Evolutionary conservation across 352 stramenopile species (phyloP).

Genomic region (Phytopythium sindhum): DNA sequence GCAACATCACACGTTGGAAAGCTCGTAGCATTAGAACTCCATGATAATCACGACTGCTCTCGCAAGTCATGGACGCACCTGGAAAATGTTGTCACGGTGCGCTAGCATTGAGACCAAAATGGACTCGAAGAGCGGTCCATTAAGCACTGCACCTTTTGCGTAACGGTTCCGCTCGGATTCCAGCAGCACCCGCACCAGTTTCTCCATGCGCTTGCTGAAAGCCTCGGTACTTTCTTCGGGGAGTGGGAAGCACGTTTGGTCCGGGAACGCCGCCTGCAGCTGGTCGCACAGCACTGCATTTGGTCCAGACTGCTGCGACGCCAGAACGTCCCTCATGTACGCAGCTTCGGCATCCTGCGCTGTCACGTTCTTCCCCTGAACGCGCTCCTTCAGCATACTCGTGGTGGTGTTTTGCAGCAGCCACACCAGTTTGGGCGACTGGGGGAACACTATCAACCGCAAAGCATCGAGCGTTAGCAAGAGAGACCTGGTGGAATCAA

Average conservation of each 20-base stretch:
- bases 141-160: slow-evolving; percentile 61
- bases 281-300: slow-evolving; percentile 32
- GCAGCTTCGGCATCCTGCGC: slow-evolving; percentile 50
- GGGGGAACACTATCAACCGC: slow-evolving; percentile 48
- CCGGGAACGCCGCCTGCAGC: slow-evolving; percentile 43
- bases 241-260: slow-evolving; percentile 58
- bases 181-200: slow-evolving; percentile 46
- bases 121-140: slow-evolving; percentile 63
- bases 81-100: slow-evolving; percentile 59
- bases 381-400: slow-evolving; percentile 58
- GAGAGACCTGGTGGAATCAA: background rate
- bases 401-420: slow-evolving; percentile 62
- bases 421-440: slow-evolving; percentile 74
- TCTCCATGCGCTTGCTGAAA: slow-evolving; percentile 65
- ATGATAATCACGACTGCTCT: background rate
- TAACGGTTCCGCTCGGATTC: slow-evolving; percentile 71
- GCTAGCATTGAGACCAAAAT: slow-evolving; percentile 77
- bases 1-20: background rate
- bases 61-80: slow-evolving; percentile 20
- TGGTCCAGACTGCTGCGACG: slow-evolving; percentile 16
- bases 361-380: slow-evolving; percentile 48
- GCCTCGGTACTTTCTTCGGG: slow-evolving; percentile 31
- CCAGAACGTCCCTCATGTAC: slow-evolving; percentile 56
- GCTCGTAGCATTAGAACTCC: background rate
- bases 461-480: background rate